Percentiles rank a stretch among this genome's conserved stretches.
Conservation (phyloP, 1,139 yeast species). For the Geotrichum klebahnii region DNA sequence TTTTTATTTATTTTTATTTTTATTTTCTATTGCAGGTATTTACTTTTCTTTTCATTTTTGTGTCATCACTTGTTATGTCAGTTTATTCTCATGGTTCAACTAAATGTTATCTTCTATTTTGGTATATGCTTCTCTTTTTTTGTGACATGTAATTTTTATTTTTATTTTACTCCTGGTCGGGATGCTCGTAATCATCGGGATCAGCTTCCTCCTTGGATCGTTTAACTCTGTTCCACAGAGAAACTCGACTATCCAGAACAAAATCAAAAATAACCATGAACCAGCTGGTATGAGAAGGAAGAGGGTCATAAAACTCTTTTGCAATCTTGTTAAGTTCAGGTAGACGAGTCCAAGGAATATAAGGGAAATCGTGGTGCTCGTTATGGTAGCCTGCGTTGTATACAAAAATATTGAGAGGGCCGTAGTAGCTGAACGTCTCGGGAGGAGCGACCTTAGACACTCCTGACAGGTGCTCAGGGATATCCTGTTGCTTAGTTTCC, state of each 20-base stretch:
- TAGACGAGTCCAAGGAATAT: slow-evolving; percentile 81
- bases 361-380: slow-evolving; percentile 95
- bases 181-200: slow-evolving; percentile 24
- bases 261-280: slow-evolving; percentile 70
- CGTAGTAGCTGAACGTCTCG: slow-evolving; percentile 88
- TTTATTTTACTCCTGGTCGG: too few relatives aligned
- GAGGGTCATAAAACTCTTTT: slow-evolving; percentile 72
- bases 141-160: too few relatives aligned
- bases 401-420: slow-evolving; percentile 66
- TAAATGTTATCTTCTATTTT: too few relatives aligned
- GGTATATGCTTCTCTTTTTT: too few relatives aligned
- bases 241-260: slow-evolving; percentile 60
- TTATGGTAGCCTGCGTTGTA: slow-evolving; percentile 95
- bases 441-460: slow-evolving; percentile 43
- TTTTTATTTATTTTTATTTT: too few relatives aligned
- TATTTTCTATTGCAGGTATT: too few relatives aligned
- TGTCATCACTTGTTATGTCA: too few relatives aligned
- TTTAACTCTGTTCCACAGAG: slow-evolving; percentile 77
- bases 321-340: slow-evolving; percentile 66
- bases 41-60: too few relatives aligned
- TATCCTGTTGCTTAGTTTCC: slow-evolving; percentile 30
- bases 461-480: slow-evolving; percentile 21
- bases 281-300: slow-evolving; percentile 80
- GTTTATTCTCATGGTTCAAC: too few relatives aligned
- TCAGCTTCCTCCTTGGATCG: slow-evolving; percentile 39